Evolutionary conservation across 768 basidiomycete species (phyloP).

Genomic region (Imleria badia): DNA sequence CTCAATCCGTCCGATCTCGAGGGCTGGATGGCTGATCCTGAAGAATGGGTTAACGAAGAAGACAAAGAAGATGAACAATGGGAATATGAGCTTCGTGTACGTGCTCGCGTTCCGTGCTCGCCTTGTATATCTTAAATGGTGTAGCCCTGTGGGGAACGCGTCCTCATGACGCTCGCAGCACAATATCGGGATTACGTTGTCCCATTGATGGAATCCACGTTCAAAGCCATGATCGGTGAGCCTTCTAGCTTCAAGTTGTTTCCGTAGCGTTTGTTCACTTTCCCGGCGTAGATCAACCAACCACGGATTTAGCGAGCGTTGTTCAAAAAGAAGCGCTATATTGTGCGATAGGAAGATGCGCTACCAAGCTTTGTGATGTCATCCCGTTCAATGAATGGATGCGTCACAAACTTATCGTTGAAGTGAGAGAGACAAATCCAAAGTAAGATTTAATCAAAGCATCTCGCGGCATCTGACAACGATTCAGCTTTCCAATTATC

Average conservation of each 20-base stretch:
- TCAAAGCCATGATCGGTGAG: conserved; percentile 60
- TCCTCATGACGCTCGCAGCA: conserved; percentile 73
- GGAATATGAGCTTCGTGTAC: conserved; percentile 89
- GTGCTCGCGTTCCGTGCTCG: conserved; percentile 25
- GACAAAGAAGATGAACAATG: conserved; percentile 89
- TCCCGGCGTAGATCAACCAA: conserved; percentile 40
- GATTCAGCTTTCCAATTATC: conserved; percentile 77
- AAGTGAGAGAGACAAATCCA: conserved; percentile 59
- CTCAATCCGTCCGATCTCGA: conserved; percentile 80
- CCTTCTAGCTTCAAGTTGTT: neutral
- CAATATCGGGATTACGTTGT: conserved; percentile 70
- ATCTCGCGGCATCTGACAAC: conserved; percentile 7
- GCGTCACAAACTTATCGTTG: conserved; percentile 52
- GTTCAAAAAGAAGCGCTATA: conserved; percentile 86
- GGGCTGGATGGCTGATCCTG: conserved; percentile 83
- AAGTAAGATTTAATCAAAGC: conserved; percentile 41
- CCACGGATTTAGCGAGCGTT: conserved; percentile 54
- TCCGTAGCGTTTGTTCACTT: neutral
- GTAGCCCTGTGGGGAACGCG: conserved; percentile 92
- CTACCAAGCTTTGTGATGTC: conserved; percentile 53
- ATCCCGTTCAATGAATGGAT: conserved; percentile 77
- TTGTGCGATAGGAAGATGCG: conserved; percentile 86
- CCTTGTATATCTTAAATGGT: neutral
- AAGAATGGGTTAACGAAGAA: conserved; percentile 92
- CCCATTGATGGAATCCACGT: conserved; percentile 60